phyloP scores from a whole-genome alignment of 306 rosid genomes.

The Quercus parvula region DNA sequence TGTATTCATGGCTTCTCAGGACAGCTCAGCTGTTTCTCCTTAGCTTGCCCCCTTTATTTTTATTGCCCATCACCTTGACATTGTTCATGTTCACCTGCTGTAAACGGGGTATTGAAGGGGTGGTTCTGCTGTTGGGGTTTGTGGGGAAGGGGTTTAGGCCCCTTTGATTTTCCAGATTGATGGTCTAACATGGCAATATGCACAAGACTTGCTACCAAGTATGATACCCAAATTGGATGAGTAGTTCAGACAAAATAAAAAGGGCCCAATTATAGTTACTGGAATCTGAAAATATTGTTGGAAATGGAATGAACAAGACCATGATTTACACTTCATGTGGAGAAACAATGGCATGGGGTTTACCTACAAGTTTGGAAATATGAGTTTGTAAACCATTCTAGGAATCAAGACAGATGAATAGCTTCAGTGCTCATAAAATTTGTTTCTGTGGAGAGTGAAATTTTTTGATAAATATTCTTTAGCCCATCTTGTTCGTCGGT shows the following conservation, averaged over 20 bases:
- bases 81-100: too few species aligned
- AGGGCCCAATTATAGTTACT: not conserved
- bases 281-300: not conserved
- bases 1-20: too few species aligned
- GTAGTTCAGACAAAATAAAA: not conserved
- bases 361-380: not conserved
- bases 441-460: not conserved
- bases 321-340: not conserved
- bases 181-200: not conserved
- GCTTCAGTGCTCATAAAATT: not conserved
- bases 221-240: not conserved
- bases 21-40: too few species aligned
- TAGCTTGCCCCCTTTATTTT: too few species aligned
- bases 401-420: not conserved
- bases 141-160: too few species aligned
- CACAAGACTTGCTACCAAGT: not conserved
- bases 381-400: not conserved
- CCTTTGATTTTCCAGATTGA: too few species aligned
- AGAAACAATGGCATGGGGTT: not conserved
- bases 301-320: not conserved
- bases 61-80: too few species aligned
- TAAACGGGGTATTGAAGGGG: too few species aligned
- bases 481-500: not conserved
- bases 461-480: not conserved
- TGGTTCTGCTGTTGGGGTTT: too few species aligned